Percentiles rank a stretch among this genome's conserved stretches.
Evolutionary conservation across 2,329 filamentous ascomycete species (phyloP).

Genomic region (Exophiala mesophila): DNA sequence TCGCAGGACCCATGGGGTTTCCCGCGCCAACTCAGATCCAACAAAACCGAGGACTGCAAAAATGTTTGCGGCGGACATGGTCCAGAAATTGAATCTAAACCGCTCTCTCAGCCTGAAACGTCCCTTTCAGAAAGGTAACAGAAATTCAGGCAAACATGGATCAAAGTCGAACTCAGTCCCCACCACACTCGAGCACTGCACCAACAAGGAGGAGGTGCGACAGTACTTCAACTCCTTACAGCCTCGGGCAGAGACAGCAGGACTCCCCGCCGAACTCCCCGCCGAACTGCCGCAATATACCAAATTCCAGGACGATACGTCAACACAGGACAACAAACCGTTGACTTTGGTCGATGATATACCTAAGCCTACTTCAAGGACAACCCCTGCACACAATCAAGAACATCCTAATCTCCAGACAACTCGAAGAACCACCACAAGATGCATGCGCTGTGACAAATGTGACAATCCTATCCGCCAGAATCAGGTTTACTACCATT

Average conservation of each 20-base stretch:
- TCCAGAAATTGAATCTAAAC: conserved; percentile 18
- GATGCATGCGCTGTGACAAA: conserved; percentile 25
- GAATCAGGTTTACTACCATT: conserved; percentile 25
- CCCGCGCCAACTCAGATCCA: conserved; percentile 11
- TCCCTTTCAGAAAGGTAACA: conserved; percentile 10
- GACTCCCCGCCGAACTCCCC: conserved; percentile 19
- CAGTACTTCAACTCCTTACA: conserved; percentile 18
- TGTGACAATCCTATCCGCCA: conserved; percentile 24
- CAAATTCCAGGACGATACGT: conserved; percentile 19
- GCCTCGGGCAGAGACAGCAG: neutral
- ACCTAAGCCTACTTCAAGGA: conserved; percentile 4
- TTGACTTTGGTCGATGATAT: conserved; percentile 11
- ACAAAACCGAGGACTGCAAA: conserved; percentile 13
- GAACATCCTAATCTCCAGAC: conserved; percentile 1
- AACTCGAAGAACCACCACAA: conserved; percentile 4
- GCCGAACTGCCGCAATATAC: conserved; percentile 22
- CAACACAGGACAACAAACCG: conserved; percentile 18
- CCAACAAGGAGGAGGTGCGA: conserved; percentile 20
- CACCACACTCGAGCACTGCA: conserved; percentile 22
- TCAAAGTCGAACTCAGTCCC: conserved; percentile 6
- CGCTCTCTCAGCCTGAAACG: neutral
- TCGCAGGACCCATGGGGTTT: conserved; percentile 7
- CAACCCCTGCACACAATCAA: neutral
- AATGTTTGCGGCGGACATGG: conserved; percentile 19
- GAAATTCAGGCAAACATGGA: neutral